These are phyloP conservation scores for Magnolia kwangsiensis DNA, from an alignment of 164 flowering plant species.

Conservation along the genomic window DNA sequence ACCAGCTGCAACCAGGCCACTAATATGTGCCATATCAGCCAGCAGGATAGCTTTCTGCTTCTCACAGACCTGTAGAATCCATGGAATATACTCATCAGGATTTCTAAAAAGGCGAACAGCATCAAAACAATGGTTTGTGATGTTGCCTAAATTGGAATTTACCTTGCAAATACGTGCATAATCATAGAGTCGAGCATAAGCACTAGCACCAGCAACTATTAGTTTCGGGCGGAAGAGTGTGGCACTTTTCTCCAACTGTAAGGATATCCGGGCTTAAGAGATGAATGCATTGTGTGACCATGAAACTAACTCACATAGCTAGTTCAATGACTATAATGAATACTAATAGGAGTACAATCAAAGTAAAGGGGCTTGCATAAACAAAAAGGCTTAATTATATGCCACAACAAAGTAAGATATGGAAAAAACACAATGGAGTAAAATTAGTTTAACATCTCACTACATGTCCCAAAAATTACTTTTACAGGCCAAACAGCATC, in stretches of 20 bases:
- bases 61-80: constrained; percentile 65
- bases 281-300: not conserved
- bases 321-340: not conserved
- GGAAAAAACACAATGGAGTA: not conserved
- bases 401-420: not conserved
- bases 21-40: constrained; percentile 99
- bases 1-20: constrained; percentile 98
- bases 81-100: not conserved
- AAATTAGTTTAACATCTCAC: not conserved
- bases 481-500: not conserved
- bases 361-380: not conserved
- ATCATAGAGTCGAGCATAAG: constrained; percentile 94
- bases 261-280: not conserved
- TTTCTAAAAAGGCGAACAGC: not conserved
- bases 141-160: constrained; percentile 6
- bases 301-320: not conserved
- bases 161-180: constrained; percentile 93
- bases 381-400: not conserved
- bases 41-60: constrained; percentile 89
- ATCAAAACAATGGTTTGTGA: not conserved
- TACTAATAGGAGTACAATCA: not conserved
- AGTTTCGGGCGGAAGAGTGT: constrained; percentile 86
- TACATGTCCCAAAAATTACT: not conserved
- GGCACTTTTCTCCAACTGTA: constrained; percentile 93
- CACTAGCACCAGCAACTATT: constrained; percentile 99